Conservation (phyloP, 2,329 filamentous ascomycete genomes). For the Xylaria sp. region DNA sequence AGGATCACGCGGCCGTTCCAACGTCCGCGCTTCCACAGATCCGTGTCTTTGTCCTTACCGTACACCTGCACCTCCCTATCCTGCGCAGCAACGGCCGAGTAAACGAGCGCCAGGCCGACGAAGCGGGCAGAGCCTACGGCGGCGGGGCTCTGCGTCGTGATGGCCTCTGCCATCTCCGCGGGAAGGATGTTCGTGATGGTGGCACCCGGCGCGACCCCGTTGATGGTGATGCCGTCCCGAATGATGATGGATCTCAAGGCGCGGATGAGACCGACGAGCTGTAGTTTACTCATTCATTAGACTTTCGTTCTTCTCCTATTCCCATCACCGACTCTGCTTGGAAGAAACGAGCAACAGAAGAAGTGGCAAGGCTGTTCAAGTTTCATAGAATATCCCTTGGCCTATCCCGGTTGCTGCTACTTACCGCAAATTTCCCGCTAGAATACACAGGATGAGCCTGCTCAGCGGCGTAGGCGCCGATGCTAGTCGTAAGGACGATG, state of each 20-base stretch:
- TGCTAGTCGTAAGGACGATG: neutral
- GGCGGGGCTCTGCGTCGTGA: neutral
- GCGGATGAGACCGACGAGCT: neutral
- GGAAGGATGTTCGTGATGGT: neutral
- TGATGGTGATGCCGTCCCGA: neutral
- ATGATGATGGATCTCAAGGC: neutral
- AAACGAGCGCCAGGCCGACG: neutral
- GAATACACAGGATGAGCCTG: neutral
- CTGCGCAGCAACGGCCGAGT: neutral
- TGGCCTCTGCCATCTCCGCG: neutral
- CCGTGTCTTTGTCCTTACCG: neutral
- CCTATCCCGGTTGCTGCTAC: neutral
- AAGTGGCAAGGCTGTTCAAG: neutral
- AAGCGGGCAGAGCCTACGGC: neutral
- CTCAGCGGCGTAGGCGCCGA: neutral
- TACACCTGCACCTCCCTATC: neutral
- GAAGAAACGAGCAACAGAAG: neutral
- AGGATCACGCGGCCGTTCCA: conserved; percentile 1
- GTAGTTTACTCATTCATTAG: neutral
- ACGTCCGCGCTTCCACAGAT: neutral
- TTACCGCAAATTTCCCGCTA: neutral
- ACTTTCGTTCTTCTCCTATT: neutral
- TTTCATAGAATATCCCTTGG: too few relatives aligned
- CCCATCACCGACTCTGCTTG: too few relatives aligned
- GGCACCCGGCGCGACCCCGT: neutral